Conservation (phyloP, 495 filamentous ascomycete species). For the Hypoxylon crocopeplum region DNA sequence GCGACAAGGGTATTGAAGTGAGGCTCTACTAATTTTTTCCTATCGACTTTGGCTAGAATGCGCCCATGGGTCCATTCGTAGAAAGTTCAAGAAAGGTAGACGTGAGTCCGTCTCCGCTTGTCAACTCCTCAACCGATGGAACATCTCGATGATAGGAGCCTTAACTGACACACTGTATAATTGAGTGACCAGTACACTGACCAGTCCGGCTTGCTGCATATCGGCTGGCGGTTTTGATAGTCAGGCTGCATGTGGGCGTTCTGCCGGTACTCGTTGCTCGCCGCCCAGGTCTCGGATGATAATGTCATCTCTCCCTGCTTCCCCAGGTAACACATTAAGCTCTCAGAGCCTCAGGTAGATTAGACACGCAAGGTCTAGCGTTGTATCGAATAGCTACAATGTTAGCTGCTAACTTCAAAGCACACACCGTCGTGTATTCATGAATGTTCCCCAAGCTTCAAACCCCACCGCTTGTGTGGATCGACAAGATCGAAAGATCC, state of each 20-base stretch:
- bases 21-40: constrained; percentile 18
- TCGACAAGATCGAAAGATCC: constrained; percentile 24
- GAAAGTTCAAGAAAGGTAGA: constrained; percentile 23
- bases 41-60: neutral
- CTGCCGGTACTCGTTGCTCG: neutral
- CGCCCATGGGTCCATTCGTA: neutral
- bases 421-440: constrained; percentile 11
- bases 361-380: constrained; percentile 12
- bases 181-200: constrained; percentile 5
- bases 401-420: constrained; percentile 8
- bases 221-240: constrained; percentile 15
- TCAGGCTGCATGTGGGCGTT: constrained; percentile 26
- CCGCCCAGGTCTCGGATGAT: constrained; percentile 2
- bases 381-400: constrained; percentile 9
- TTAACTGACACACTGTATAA: constrained; percentile 2
- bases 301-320: neutral
- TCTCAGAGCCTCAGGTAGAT: constrained; percentile 24
- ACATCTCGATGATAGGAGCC: constrained; percentile 13
- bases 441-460: constrained; percentile 16
- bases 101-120: neutral
- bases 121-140: neutral
- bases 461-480: constrained; percentile 18
- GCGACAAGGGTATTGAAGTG: constrained; percentile 6
- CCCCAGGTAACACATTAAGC: constrained; percentile 17
- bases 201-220: constrained; percentile 20